These are phyloP conservation scores for Blastobotrys mokoenaii DNA, from an alignment of 805 yeast species.

Conservation along the genomic window DNA sequence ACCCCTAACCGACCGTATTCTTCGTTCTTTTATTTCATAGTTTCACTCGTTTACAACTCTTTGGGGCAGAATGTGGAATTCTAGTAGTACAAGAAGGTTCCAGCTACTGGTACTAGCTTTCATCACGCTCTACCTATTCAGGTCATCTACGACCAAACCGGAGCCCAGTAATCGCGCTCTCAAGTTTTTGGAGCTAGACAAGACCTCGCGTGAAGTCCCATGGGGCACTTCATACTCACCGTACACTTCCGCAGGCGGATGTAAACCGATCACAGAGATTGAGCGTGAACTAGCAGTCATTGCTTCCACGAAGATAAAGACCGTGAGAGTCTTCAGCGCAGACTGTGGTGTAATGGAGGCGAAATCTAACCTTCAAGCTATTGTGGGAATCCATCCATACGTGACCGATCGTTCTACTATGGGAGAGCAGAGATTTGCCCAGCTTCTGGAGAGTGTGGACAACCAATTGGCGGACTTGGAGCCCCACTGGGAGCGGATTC, in stretches of 20 bases:
- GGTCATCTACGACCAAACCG: not conserved
- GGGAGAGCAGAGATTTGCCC: constrained; percentile 1
- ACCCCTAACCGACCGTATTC: too few species aligned
- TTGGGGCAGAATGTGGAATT: not conserved
- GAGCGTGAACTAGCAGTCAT: constrained; percentile 10
- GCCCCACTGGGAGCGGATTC: constrained; percentile 13
- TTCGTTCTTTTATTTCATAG: not conserved
- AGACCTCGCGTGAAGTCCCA: constrained; percentile 8
- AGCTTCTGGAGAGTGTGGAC: constrained; percentile 10
- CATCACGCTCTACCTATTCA: not conserved
- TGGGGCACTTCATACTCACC: constrained; percentile 21
- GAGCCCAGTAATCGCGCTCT: too few species aligned
- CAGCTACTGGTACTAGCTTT: not conserved
- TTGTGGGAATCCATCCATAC: constrained; percentile 17
- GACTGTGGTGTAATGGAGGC: constrained; percentile 19
- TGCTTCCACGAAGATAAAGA: constrained; percentile 7
- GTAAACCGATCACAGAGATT: constrained; percentile 13
- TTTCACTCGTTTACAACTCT: not conserved
- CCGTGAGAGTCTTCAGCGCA: constrained; percentile 14
- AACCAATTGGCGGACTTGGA: constrained; percentile 10
- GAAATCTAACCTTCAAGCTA: constrained; percentile 9
- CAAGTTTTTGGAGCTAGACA: not conserved
- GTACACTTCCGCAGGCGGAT: constrained; percentile 11
- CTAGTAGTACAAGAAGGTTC: not conserved
- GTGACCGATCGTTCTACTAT: constrained; percentile 2